These are phyloP conservation scores for Papiliotrema flavescens DNA, from an alignment of 1,284 basidiomycete species.

Conservation along the genomic window DNA sequence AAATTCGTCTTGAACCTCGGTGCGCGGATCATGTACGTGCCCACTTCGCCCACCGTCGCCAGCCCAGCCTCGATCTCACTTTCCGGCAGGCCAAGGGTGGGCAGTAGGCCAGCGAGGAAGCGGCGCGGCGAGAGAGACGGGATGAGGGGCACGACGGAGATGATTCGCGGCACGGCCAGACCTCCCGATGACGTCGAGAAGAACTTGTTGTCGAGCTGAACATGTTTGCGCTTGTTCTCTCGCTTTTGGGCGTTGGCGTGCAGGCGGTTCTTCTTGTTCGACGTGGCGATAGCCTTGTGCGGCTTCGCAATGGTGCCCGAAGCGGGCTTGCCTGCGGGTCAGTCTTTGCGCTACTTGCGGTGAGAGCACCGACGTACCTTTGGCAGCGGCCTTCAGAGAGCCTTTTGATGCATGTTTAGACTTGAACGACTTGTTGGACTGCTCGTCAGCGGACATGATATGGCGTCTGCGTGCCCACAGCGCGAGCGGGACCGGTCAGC, in stretches of 20 bases:
- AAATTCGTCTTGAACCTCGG: constrained; percentile 84
- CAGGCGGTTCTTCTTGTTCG: constrained; percentile 40
- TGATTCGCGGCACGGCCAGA: constrained; percentile 49
- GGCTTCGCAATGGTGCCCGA: constrained; percentile 19
- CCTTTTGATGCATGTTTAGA: constrained; percentile 81
- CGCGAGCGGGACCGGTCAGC: constrained; percentile 10
- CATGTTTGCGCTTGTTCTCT: constrained; percentile 63
- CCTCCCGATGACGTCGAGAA: constrained; percentile 49
- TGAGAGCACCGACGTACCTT: constrained; percentile 56
- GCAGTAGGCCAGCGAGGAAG: constrained; percentile 68
- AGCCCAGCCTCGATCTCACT: constrained; percentile 46
- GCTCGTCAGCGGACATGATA: constrained; percentile 1
- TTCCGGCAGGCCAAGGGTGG: constrained; percentile 60
- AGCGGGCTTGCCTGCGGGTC: constrained; percentile 61
- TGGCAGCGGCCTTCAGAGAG: constrained; percentile 71
- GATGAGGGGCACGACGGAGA: constrained; percentile 48
- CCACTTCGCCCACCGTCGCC: constrained; percentile 31
- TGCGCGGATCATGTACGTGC: constrained; percentile 68
- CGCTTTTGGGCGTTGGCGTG: constrained; percentile 44
- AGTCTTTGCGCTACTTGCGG: neutral
- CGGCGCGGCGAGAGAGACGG: constrained; percentile 58
- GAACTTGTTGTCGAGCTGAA: constrained; percentile 53
- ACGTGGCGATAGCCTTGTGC: constrained; percentile 25
- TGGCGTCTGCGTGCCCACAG: neutral
- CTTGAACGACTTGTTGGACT: constrained; percentile 88